Evolutionary conservation across 2,329 filamentous ascomycete species (phyloP), one percentile per base, ranked within the genome.

Genomic region (Phaeoacremonium minimum): DNA sequence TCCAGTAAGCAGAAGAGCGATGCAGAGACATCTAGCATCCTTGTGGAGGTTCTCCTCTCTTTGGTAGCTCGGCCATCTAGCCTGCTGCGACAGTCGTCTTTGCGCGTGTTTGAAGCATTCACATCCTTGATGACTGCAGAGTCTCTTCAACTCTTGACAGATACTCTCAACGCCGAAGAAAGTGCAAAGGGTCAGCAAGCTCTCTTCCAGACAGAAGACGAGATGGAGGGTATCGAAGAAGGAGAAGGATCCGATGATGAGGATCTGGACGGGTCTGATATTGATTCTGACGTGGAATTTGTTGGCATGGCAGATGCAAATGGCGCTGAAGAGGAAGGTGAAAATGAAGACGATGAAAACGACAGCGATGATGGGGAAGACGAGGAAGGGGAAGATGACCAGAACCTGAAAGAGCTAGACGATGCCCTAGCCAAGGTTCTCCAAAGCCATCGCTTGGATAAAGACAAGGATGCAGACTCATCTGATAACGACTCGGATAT

Each of bases 11-110:
- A 71, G 34, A 61, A 63, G 0, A 70, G 77, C 44, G 62, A 76
- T 28, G 68, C 77, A 49, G 60, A 66, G 2, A 69, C 70, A 9
- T 85, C 87, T 1, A 81, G 87, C 51, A 73, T 87, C 17, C 63
- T 96, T 7, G 80, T 96, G 3, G 93, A 97, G 52, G 85, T 97
- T 35, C 63, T 98, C 7, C 69, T 97, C n/a, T 87, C 87, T 35
- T 88, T 97, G 64, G 77, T 94, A 3, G 87, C 89, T 0, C 87
- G 88, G 43, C 86, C 84, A 4, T 95, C 90, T 2, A 79, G 83
- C 8, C 69, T 97, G 35, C 86, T 95, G 67, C 80, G 88, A 18
- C 87, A 90, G 49, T 83, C 94, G 36, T 87, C 88, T 6, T 83
- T 91, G 54, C 85, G 93, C 51, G 89, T 95, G 0, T 97, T 97